phyloP scores from a whole-genome alignment of 371 early-diverging fungal species.

The Mycotypha africana region DNA sequence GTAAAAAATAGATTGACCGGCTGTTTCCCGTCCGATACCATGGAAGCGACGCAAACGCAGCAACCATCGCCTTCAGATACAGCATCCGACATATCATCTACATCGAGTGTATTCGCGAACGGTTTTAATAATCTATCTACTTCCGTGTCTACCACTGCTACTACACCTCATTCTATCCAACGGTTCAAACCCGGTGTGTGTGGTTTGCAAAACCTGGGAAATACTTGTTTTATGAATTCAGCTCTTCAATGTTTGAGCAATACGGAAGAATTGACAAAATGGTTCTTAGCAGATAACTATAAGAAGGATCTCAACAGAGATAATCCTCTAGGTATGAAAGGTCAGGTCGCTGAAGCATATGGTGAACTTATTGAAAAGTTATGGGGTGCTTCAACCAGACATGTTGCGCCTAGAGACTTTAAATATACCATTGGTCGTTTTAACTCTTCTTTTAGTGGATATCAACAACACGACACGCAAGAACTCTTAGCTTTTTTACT shows the following conservation, averaged over 20 bases:
- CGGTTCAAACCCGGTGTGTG: slow-evolving; percentile 36
- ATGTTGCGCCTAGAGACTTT: slow-evolving; percentile 63
- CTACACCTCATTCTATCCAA: neutral
- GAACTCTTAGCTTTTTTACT: slow-evolving; percentile 60
- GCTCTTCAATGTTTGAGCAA: slow-evolving; percentile 77
- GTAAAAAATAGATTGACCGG: neutral
- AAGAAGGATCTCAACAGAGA: slow-evolving; percentile 44
- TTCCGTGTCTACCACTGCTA: slow-evolving; percentile 5
- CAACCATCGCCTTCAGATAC: neutral
- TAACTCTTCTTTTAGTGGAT: slow-evolving; percentile 62
- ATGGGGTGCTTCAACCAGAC: slow-evolving; percentile 45
- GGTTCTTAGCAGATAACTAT: slow-evolving; percentile 45
- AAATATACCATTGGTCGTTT: slow-evolving; percentile 64
- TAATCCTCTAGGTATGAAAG: slow-evolving; percentile 56
- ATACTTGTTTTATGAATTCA: slow-evolving; percentile 90
- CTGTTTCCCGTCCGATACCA: slow-evolving; percentile 8
- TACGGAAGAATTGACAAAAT: slow-evolving; percentile 59
- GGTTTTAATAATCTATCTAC: slow-evolving; percentile 18
- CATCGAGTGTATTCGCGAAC: slow-evolving; percentile 17
- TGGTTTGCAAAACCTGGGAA: slow-evolving; percentile 78
- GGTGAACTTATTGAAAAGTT: slow-evolving; percentile 53
- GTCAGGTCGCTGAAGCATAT: slow-evolving; percentile 61
- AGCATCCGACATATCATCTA: slow-evolving; percentile 17
- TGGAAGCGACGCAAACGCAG: neutral
- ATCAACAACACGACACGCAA: slow-evolving; percentile 72